These are phyloP conservation scores for Wickerhamomyces bisporus DNA, from an alignment of 805 yeast genomes.

Conservation along the genomic window DNA sequence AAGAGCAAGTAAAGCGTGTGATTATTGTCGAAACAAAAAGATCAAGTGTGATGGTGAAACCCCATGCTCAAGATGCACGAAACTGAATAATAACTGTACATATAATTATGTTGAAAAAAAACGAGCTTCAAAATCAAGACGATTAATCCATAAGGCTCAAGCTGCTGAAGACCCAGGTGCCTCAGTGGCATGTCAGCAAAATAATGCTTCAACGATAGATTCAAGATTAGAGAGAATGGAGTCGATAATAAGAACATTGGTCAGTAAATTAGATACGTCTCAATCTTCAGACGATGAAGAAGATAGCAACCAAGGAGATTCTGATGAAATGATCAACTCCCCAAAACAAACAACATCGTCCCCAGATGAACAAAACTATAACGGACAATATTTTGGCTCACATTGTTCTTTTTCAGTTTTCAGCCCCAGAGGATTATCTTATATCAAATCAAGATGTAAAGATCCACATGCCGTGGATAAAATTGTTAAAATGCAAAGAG, in stretches of 20 bases:
- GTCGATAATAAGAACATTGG: slow-evolving; percentile 1
- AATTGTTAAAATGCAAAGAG: slow-evolving; percentile 1
- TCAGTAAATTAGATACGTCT: neutral
- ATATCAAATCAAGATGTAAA: slow-evolving; percentile 24
- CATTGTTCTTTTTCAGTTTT: slow-evolving; percentile 33
- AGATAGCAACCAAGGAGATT: neutral
- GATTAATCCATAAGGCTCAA: too few relatives aligned
- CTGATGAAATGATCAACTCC: too few relatives aligned
- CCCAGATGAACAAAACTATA: slow-evolving; percentile 4
- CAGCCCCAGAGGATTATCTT: slow-evolving; percentile 32
- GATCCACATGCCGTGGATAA: slow-evolving; percentile 3
- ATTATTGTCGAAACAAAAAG: slow-evolving; percentile 55
- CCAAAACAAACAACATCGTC: too few relatives aligned
- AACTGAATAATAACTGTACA: slow-evolving; percentile 71
- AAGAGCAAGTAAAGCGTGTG: slow-evolving; percentile 41
- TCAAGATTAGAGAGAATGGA: slow-evolving; percentile 4
- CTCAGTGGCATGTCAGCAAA: too few relatives aligned
- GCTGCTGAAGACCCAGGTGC: too few relatives aligned
- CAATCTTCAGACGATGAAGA: neutral
- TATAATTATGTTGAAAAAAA: slow-evolving; percentile 67
- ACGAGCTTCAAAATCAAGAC: slow-evolving; percentile 15
- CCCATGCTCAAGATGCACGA: slow-evolving; percentile 80
- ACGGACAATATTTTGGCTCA: slow-evolving; percentile 17
- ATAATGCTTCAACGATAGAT: neutral
- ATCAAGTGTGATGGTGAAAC: slow-evolving; percentile 76